Conservation (phyloP, 345 rosid species). For the Eucalyptus tenuipes region DNA sequence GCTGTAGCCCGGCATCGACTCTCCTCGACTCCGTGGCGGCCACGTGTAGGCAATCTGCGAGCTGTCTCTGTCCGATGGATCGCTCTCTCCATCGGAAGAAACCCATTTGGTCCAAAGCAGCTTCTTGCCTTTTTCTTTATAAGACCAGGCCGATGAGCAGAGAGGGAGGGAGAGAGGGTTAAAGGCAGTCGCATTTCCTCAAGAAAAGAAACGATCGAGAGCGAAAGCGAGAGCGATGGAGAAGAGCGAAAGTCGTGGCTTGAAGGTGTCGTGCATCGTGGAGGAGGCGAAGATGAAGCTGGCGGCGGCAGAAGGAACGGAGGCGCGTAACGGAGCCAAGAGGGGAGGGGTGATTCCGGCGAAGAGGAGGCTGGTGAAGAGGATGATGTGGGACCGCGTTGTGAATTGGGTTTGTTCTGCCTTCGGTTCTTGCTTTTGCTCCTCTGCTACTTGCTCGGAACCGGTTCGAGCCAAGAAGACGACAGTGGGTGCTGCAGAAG, state of each 20-base stretch:
- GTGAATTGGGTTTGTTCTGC: neutral
- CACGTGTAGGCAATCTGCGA: neutral
- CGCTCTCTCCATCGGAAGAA: neutral
- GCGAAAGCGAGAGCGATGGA: neutral
- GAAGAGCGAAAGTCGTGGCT: neutral
- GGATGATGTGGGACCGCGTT: neutral
- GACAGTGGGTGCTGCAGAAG: neutral
- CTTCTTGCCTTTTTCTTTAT: neutral
- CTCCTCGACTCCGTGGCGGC: neutral
- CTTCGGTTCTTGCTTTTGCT: neutral
- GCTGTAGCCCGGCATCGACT: neutral
- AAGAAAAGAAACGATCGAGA: neutral
- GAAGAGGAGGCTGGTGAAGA: slow-evolving; percentile 2
- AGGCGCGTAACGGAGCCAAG: neutral
- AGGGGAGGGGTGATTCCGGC: neutral
- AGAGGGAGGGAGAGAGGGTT: neutral
- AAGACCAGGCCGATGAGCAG: neutral
- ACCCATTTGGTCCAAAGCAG: neutral
- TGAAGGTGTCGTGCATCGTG: neutral
- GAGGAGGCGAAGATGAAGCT: neutral
- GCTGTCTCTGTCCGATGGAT: neutral
- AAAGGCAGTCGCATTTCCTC: neutral
- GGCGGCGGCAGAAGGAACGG: neutral
- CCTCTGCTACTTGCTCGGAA: neutral
- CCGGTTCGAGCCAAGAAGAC: neutral